Evolutionary conservation across 345 rosid genomes (phyloP).

Genomic region (Pseudoturritis turrita): DNA sequence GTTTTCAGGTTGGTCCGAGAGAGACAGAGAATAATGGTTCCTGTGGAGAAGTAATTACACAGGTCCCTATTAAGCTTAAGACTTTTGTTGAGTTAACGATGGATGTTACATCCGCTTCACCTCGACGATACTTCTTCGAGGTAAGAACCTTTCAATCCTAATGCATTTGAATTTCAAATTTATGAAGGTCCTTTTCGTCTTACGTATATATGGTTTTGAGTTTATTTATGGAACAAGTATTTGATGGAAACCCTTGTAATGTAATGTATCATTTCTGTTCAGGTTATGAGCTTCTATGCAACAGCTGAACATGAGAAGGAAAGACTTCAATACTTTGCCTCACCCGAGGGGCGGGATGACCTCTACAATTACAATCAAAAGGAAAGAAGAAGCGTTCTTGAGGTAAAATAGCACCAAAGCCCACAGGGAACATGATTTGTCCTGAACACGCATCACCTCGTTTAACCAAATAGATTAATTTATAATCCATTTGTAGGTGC

Average conservation of each 20-base stretch:
- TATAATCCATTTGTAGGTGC: slow-evolving; percentile 44
- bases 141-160: slow-evolving; percentile 46
- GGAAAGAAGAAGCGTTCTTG: slow-evolving; percentile 82
- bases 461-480: not conserved
- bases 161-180: not conserved
- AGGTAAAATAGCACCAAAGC: slow-evolving; percentile 44
- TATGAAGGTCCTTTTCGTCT: not conserved
- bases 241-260: slow-evolving; percentile 6
- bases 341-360: slow-evolving; percentile 93
- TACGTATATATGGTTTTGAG: not conserved
- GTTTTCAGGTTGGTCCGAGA: slow-evolving; percentile 53
- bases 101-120: slow-evolving; percentile 96
- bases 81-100: slow-evolving; percentile 76
- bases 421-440: not conserved
- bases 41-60: slow-evolving; percentile 24
- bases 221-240: slow-evolving; percentile 4
- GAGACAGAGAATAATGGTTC: slow-evolving; percentile 35
- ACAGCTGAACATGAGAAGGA: slow-evolving; percentile 79
- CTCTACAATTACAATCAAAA: slow-evolving; percentile 91
- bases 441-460: not conserved
- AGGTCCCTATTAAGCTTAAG: slow-evolving; percentile 55
- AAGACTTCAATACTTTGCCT: slow-evolving; percentile 80
- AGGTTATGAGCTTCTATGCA: slow-evolving; percentile 92
- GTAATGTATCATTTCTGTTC: not conserved
- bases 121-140: slow-evolving; percentile 90